These are phyloP conservation scores for Intubia oerlemansii DNA, from an alignment of 2,329 filamentous ascomycete species.

Conservation along the genomic window DNA sequence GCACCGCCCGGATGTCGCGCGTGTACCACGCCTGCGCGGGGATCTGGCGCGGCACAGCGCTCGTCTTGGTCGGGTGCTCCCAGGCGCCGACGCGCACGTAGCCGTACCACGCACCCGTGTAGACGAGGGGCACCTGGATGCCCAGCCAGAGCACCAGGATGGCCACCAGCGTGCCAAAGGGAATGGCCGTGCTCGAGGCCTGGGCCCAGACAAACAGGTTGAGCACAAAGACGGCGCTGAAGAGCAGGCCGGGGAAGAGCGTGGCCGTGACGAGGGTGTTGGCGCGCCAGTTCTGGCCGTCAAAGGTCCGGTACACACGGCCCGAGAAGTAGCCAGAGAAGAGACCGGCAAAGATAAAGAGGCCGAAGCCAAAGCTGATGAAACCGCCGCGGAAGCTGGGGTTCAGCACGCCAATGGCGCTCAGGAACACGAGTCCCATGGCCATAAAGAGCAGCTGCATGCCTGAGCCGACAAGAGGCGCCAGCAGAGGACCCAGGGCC, in stretches of 20 bases:
- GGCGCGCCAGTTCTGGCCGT: slow-evolving; percentile 49
- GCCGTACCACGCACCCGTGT: slow-evolving; percentile 59
- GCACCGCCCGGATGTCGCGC: slow-evolving; percentile 35
- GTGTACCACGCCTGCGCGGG: slow-evolving; percentile 60
- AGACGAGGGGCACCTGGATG: slow-evolving; percentile 69
- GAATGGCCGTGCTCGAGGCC: slow-evolving; percentile 70
- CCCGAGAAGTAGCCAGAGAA: slow-evolving; percentile 81
- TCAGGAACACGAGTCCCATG: slow-evolving; percentile 47
- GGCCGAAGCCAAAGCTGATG: slow-evolving; percentile 59
- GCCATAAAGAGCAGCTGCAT: slow-evolving; percentile 76
- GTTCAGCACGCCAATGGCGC: slow-evolving; percentile 59
- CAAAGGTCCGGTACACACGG: slow-evolving; percentile 65
- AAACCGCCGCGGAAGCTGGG: slow-evolving; percentile 82
- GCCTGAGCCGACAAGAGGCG: slow-evolving; percentile 65
- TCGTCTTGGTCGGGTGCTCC: slow-evolving; percentile 67
- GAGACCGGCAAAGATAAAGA: slow-evolving; percentile 65
- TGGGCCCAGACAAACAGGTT: slow-evolving; percentile 85
- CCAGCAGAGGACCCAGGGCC: slow-evolving; percentile 46
- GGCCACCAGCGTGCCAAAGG: slow-evolving; percentile 56
- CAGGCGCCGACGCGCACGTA: slow-evolving; percentile 46
- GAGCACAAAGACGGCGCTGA: slow-evolving; percentile 53
- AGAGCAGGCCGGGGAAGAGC: slow-evolving; percentile 60
- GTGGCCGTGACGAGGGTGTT: slow-evolving; percentile 61
- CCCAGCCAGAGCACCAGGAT: slow-evolving; percentile 63
- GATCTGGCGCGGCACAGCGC: slow-evolving; percentile 47